Evolutionary conservation across 73 alveolate species (phyloP), one percentile per base, ranked within the genome.

Genomic region (Loxodes magnus): DNA sequence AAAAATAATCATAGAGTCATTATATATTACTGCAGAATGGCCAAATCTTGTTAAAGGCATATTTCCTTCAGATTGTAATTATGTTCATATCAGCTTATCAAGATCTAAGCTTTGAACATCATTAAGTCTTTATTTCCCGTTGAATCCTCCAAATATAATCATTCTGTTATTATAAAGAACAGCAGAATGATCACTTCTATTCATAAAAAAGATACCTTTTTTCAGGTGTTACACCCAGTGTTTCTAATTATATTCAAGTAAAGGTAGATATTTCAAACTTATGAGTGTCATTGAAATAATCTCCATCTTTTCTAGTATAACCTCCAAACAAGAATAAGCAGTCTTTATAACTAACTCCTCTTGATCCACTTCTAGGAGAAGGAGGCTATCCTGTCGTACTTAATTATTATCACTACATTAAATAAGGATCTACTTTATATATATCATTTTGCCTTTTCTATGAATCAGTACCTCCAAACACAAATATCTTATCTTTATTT

Each of bases 391-490:
- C 86, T 25, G 17, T n/a, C 6, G 33, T 27, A 0, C 50, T 36
- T 5, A 53, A 20, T 30, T 64, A 30, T 37, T 64, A 53, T 79
- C n/a, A n/a, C n/a, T n/a, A n/a, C n/a, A n/a, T n/a, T n/a, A n/a
- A n/a, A n/a, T n/a, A n/a, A n/a, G n/a, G n/a, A n/a, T n/a, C n/a
- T n/a, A n/a, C n/a, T n/a, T n/a, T n/a, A 33, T 64, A 77, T 51
- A 77, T 71, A 50, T 77, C 92, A 29, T 77, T 77, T 4, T 71
- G 65, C 51, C 72, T 70, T 19, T 74, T 43, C 1, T 75, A 77
- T 5, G 87, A 86, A 39, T 79, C 93, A 60, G 71, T 86, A 4
- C 93, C 93, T 22, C 93, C 93, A 56, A 79, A 79, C 42, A 79
- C 38, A 29, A 75, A 59, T 83, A 79, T 72, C 51, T 35, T 64